phyloP scores from a whole-genome alignment of 2,329 filamentous ascomycete species.

The Alternaria sp. region DNA sequence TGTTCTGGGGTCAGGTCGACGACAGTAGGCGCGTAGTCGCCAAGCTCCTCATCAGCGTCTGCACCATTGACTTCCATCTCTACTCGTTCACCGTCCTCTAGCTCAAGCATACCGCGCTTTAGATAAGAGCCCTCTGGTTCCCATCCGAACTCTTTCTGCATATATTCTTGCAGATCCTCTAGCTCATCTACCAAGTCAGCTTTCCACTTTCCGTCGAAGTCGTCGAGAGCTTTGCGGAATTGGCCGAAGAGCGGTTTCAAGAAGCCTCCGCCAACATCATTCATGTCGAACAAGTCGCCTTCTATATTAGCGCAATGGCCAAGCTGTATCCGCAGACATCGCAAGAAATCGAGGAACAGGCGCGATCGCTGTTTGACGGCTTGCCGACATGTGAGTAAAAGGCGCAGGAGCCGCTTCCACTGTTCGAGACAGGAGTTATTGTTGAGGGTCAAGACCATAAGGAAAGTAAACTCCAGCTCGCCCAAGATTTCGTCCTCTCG shows the following conservation, averaged over 20 bases:
- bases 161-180: slow-evolving; percentile 61
- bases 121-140: slow-evolving; percentile 62
- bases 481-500: slow-evolving; percentile 54
- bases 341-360: slow-evolving; percentile 61
- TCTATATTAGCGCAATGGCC: slow-evolving; percentile 65
- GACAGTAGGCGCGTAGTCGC: slow-evolving; percentile 68
- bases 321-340: slow-evolving; percentile 60
- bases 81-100: slow-evolving; percentile 69
- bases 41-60: slow-evolving; percentile 68
- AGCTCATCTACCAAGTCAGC: slow-evolving; percentile 60
- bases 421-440: slow-evolving; percentile 71
- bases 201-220: slow-evolving; percentile 51
- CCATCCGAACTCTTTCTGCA: slow-evolving; percentile 64
- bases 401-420: slow-evolving; percentile 65
- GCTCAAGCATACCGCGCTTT: slow-evolving; percentile 62
- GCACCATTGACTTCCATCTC: slow-evolving; percentile 62
- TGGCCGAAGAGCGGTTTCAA: slow-evolving; percentile 59
- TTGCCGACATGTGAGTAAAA: slow-evolving; percentile 63
- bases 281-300: slow-evolving; percentile 66
- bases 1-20: slow-evolving; percentile 61
- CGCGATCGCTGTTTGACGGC: slow-evolving; percentile 57
- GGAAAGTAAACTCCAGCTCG: slow-evolving; percentile 67
- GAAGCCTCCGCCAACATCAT: slow-evolving; percentile 59
- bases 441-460: slow-evolving; percentile 68
- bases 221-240: slow-evolving; percentile 60